Conservation (phyloP, 176 grass and related monocot genomes). For the Cenchrus americanus region DNA sequence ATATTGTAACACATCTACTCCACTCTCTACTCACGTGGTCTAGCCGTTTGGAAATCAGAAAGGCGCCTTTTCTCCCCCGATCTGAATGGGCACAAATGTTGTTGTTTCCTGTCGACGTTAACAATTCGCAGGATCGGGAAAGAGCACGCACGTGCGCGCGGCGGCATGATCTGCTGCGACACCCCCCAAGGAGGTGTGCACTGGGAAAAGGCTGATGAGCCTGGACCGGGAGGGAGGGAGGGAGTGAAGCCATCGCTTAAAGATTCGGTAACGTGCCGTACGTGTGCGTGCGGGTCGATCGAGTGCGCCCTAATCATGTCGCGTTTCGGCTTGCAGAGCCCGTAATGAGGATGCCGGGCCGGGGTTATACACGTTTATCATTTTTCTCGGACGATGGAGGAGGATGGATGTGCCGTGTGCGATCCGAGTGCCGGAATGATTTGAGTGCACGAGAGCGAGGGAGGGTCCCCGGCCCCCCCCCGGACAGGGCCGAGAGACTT, state of each 20-base stretch:
- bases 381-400: neutral
- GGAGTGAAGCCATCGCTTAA: constrained; percentile 42
- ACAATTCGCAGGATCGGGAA: neutral
- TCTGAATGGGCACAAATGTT: constrained; percentile 20
- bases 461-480: too few relatives aligned
- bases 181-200: neutral
- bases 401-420: too few relatives aligned
- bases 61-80: neutral
- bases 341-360: constrained; percentile 7
- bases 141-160: neutral
- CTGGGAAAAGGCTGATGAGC: constrained; percentile 7
- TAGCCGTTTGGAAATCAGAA: neutral
- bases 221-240: too few relatives aligned
- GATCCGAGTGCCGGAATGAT: neutral
- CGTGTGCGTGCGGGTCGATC: neutral
- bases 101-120: neutral
- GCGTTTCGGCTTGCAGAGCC: neutral
- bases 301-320: constrained; percentile 22
- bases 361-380: neutral
- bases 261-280: constrained; percentile 26
- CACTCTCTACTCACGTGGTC: constrained; percentile 9
- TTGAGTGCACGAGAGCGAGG: neutral
- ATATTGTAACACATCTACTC: neutral
- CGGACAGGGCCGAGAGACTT: too few relatives aligned
- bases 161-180: neutral